Evolutionary conservation across 768 basidiomycete species (phyloP), one percentile per base, ranked within the genome.

Genomic region (Podaxis rugospora): DNA sequence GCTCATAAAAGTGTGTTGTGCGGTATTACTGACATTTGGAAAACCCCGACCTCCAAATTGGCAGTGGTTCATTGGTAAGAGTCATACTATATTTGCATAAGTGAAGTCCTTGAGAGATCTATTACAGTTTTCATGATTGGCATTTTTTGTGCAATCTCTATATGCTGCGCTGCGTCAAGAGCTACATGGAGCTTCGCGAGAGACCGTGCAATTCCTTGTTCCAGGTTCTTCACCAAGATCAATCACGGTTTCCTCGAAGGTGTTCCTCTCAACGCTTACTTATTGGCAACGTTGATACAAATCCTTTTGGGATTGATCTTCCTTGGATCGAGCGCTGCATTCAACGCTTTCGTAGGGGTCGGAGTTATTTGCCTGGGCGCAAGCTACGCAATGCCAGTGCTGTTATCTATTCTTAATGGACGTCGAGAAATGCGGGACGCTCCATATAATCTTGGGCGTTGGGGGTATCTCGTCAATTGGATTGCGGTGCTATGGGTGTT

Each of bases 111-210:
- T 53, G 28, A 36, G n/a, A 6, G 16, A 16, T 18, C 50, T 2
- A 35, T 21, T 53, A 5, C n/a, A 60, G 85, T 87, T 64, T 83
- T 85, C 56, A 81, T 80, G 9, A 72, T 81, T 52, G 78, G 78
- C 7, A 71, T 85, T 63, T 87, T 88, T 72, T 88, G 87, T 57
- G 80, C 83, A 40, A 83, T 88, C 59, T 87, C 87, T 16, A 84
- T 85, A 63, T 81, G 82, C 42, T 86, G 84, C 55, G 86, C 86
- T 7, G 83, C 87, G 39, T 88, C 86, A 11, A 82, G 87, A 16
- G 82, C 84, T 32, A 88, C 87, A 2, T 89, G 87, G 88, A 83
- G 83, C 50, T 89, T 89, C 68, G 83, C 86, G 0, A 79, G 88
- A 2, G 88, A 89, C 72, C 79, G 79, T 62, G 88, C 83, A 1